These are phyloP conservation scores for Chaetomium olivaceum DNA, from an alignment of 2,329 filamentous ascomycete genomes.

Conservation along the genomic window DNA sequence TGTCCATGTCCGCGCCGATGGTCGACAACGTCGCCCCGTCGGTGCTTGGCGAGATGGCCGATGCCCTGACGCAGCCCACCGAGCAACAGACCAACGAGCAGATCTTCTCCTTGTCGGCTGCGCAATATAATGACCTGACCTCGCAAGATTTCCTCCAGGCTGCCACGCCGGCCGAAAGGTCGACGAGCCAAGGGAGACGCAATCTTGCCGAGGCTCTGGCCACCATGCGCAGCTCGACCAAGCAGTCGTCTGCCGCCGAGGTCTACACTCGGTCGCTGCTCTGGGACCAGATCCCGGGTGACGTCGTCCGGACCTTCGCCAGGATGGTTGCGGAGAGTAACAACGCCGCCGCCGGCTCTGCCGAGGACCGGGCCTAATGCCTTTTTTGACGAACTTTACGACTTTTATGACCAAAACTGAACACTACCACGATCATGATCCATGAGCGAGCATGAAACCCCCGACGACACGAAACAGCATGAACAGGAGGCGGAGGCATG, in stretches of 20 bases:
- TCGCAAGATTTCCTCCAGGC: conserved; percentile 71
- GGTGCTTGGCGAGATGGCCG: conserved; percentile 65
- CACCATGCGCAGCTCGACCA: conserved; percentile 71
- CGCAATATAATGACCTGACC: conserved; percentile 85
- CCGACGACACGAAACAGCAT: conserved; percentile 22
- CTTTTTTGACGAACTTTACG: conserved; percentile 32
- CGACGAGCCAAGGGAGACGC: conserved; percentile 64
- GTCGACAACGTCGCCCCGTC: conserved; percentile 57
- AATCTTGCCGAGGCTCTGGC: conserved; percentile 80
- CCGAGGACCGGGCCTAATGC: conserved; percentile 45
- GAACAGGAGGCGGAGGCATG: conserved; percentile 15
- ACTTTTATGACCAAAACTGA: conserved; percentile 25
- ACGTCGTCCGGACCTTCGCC: conserved; percentile 90
- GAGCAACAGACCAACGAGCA: conserved; percentile 87
- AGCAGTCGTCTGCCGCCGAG: conserved; percentile 71
- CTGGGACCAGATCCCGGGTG: conserved; percentile 89
- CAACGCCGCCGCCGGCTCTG: conserved; percentile 41
- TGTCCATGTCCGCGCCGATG: conserved; percentile 45
- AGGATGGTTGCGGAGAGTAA: conserved; percentile 82
- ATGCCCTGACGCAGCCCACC: conserved; percentile 70
- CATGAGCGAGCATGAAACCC: conserved; percentile 22
- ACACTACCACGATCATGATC: conserved; percentile 25
- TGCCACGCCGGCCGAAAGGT: conserved; percentile 47
- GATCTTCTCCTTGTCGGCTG: conserved; percentile 79
- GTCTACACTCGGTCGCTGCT: conserved; percentile 91